A percentile compares a stretch with the other conserved stretches of the same genome.
These are phyloP conservation scores for Glaciozyma antarctica DNA, from an alignment of 768 basidiomycete species.

Conservation along the genomic window DNA sequence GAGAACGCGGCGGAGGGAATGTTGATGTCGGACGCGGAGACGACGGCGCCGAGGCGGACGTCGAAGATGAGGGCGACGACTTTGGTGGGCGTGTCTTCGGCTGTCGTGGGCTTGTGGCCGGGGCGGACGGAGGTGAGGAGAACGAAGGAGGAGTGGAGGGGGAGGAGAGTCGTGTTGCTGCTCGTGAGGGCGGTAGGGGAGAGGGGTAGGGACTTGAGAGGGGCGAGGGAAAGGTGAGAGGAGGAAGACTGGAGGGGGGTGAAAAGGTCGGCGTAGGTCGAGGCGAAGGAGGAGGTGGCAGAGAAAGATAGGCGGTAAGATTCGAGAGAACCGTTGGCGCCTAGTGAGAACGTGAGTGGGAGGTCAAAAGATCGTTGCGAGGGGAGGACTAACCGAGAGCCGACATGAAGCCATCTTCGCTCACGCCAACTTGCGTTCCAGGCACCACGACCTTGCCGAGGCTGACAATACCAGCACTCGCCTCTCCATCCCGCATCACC, in stretches of 20 bases:
- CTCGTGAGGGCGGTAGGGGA: constrained; percentile 8
- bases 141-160: constrained; percentile 28
- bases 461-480: constrained; percentile 8
- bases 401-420: constrained; percentile 27
- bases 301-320: constrained; percentile 18
- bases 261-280: constrained; percentile 12
- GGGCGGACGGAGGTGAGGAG: constrained; percentile 13
- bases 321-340: constrained; percentile 11
- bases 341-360: not conserved
- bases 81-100: not conserved
- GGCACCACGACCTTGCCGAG: constrained; percentile 15
- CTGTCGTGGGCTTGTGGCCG: not conserved
- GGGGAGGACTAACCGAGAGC: constrained; percentile 3
- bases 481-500: constrained; percentile 6
- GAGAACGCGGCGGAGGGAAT: constrained; percentile 28
- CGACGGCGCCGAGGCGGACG: constrained; percentile 27
- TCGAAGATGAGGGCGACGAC: constrained; percentile 26
- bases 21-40: constrained; percentile 13
- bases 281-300: not conserved
- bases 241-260: not conserved
- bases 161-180: constrained; percentile 12
- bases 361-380: no score
- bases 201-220: constrained; percentile 20
- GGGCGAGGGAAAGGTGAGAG: constrained; percentile 1
- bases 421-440: constrained; percentile 24